Evolutionary conservation across 805 yeast genomes (phyloP), one percentile per base, ranked within the genome.

Genomic region (Tetrapisispora phaffii): DNA sequence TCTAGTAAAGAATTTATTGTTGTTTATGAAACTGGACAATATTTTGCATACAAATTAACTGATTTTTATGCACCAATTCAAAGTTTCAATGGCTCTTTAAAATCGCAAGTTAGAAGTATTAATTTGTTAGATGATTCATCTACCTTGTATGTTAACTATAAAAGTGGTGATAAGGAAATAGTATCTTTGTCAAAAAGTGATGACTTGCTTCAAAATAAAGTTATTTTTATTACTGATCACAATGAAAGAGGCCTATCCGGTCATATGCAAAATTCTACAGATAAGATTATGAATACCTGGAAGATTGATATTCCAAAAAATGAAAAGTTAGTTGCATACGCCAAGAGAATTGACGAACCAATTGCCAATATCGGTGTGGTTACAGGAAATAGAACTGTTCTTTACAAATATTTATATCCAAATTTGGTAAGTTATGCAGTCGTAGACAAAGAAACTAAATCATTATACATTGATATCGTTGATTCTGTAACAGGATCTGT

Each of bases 391-490:
- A 74, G 86, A 57, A 70, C 80, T 1, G 90, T 86, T 1, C 65
- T 87, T 34, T 87, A 89, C 74, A 93, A 90, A 63, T 89, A 83
- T 60, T 65, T 89, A 48, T 73, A 84, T 55, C 95, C 94, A 19
- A 78, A 85, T 54, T 47, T 76, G 19, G 69, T 82, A 1, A 72
- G 77, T 1, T 69, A 79, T 19, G 73, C 80, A 2, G 65, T 80
- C 0, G 53, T 61, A 20, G 57, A 70, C 39, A 45, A 52, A 3
- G 53, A 50, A 2, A 56, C 60, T 0, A 49, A 56, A 1, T 47
- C 53, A 0, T 54, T 87, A 31, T 66, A 60, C 12, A 50, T 85
- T 13, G 70, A 76, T 48, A 57, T 90, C 4, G 47, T 87, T 29
- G 93, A 90, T 58, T 69, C 78, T 0, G 67, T 83, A 4, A 75